Percentiles rank a stretch among this genome's conserved stretches.
Conservation (phyloP, 306 rosid genomes). For the Quercus mongolica region DNA sequence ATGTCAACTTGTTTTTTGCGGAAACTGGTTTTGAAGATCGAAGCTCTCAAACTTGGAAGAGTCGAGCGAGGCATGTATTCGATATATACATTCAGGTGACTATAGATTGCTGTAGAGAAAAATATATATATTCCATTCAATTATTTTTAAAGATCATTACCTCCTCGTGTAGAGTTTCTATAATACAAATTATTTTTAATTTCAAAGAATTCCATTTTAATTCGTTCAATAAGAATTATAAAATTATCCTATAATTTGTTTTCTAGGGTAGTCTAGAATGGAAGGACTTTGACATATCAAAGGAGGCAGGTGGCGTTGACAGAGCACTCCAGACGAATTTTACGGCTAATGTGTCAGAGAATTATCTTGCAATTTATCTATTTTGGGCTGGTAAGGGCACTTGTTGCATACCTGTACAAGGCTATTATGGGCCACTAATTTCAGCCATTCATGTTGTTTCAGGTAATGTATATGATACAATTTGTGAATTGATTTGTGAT, state of each 20-base stretch:
- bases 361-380: constrained; percentile 65
- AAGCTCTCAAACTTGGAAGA: constrained; percentile 44
- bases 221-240: too few relatives aligned
- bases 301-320: constrained; percentile 47
- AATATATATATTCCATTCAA: not conserved
- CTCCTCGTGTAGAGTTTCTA: not conserved
- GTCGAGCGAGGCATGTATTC: constrained; percentile 66
- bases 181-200: not conserved
- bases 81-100: constrained; percentile 75
- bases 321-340: constrained; percentile 12
- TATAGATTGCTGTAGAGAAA: not conserved
- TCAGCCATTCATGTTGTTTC: constrained; percentile 68
- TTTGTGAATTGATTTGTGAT: too few relatives aligned
- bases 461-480: constrained; percentile 31
- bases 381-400: constrained; percentile 93
- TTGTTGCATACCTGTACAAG: constrained; percentile 56
- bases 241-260: not conserved
- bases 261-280: constrained; percentile 47
- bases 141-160: not conserved
- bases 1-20: constrained; percentile 58
- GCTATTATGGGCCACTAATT: constrained; percentile 66
- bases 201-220: too few relatives aligned
- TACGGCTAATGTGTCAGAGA: constrained; percentile 46
- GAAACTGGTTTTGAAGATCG: constrained; percentile 38
- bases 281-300: constrained; percentile 64